These are phyloP conservation scores for Quercus phellos DNA, from an alignment of 331 rosid genomes.

Conservation along the genomic window DNA sequence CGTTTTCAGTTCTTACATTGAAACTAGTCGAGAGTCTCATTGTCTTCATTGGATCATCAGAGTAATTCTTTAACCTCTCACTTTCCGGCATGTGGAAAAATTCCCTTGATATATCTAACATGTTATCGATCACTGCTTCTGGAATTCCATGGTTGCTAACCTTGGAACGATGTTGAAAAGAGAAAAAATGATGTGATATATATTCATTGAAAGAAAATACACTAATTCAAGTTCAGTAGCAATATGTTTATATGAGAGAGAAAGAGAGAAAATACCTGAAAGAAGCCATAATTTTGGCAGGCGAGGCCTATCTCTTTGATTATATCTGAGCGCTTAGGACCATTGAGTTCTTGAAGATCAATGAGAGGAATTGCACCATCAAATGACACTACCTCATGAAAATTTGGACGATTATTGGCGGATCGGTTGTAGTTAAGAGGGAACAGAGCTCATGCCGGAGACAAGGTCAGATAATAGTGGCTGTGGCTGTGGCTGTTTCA, in stretches of 20 bases:
- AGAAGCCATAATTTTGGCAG: conserved; percentile 63
- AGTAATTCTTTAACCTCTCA: conserved; percentile 71
- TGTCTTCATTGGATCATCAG: conserved; percentile 59
- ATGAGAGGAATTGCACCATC: conserved; percentile 47
- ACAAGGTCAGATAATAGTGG: conserved; percentile 51
- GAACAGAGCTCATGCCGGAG: conserved; percentile 34
- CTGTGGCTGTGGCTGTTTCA: conserved; percentile 20
- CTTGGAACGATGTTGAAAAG: conserved; percentile 14
- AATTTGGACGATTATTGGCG: conserved; percentile 55
- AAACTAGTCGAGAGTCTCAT: conserved; percentile 81
- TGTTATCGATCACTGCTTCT: conserved; percentile 32
- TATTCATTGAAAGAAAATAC: not conserved
- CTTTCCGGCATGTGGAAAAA: conserved; percentile 60
- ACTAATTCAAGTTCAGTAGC: too few species aligned
- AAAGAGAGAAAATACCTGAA: conserved; percentile 37
- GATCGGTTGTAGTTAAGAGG: conserved; percentile 57
- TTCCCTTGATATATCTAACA: conserved; percentile 44
- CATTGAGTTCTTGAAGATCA: conserved; percentile 50
- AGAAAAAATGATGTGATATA: not conserved
- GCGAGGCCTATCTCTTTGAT: conserved; percentile 48
- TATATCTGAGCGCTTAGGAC: conserved; percentile 38
- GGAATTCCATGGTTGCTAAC: conserved; percentile 63
- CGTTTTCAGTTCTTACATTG: conserved; percentile 68
- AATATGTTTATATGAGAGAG: too few species aligned
- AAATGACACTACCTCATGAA: conserved; percentile 23